Percentiles rank a stretch among this genome's conserved stretches.
Conservation (phyloP, 371 early-diverging fungal genomes). For the Rhizomucor miehei region DNA sequence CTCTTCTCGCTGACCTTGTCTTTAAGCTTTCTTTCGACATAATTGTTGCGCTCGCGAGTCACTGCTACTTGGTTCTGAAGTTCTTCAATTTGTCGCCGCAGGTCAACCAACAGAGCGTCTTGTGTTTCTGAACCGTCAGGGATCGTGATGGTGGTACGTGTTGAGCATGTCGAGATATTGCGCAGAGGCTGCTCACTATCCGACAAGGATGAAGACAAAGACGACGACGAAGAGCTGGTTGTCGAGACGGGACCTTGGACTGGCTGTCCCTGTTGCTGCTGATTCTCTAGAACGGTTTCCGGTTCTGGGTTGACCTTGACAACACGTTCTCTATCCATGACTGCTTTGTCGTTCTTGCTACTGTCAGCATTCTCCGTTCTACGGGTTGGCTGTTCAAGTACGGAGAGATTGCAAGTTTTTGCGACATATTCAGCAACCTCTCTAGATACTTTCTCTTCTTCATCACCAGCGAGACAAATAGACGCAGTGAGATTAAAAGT, state of each 20-base stretch:
- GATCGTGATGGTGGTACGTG: constrained; percentile 10
- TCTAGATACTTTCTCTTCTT: too few relatives aligned
- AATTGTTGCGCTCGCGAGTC: constrained; percentile 14
- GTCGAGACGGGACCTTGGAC: constrained; percentile 62
- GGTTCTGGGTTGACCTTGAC: too few relatives aligned
- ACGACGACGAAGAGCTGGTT: constrained; percentile 38
- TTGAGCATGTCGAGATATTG: constrained; percentile 3
- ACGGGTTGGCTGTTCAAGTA: too few relatives aligned
- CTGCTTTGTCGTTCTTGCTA: too few relatives aligned
- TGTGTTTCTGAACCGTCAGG: constrained; percentile 4
- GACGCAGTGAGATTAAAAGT: too few relatives aligned
- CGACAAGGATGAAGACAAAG: background rate
- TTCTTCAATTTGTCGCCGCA: constrained; percentile 13
- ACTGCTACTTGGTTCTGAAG: constrained; percentile 11
- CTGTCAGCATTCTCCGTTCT: too few relatives aligned
- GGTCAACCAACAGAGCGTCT: constrained; percentile 2
- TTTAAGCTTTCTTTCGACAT: constrained; percentile 10
- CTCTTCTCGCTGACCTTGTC: background rate
- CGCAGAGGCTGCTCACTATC: background rate
- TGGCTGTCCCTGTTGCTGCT: background rate
- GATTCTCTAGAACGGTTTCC: too few relatives aligned
- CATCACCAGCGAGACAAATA: too few relatives aligned
- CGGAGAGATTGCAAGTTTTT: too few relatives aligned
- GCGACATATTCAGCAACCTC: too few relatives aligned
- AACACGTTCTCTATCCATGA: too few relatives aligned